Conservation (phyloP, 805 yeast genomes). For the Ogataea haglerorum region DNA sequence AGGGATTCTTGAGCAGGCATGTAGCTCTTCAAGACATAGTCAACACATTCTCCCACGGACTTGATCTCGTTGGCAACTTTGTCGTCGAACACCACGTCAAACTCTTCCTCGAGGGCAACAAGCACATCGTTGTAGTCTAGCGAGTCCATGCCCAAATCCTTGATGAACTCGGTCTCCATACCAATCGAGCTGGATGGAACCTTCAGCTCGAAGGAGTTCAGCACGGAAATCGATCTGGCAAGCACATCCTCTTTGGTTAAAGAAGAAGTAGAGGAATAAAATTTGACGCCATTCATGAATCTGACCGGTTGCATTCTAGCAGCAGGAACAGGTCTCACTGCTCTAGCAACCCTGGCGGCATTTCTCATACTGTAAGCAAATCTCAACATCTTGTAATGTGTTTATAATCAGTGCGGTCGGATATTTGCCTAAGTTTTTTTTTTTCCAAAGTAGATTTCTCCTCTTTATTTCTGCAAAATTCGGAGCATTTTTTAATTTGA, state of each 20-base stretch:
- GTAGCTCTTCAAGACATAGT: slow-evolving; percentile 43
- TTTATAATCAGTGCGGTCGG: not conserved
- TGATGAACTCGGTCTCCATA: slow-evolving; percentile 47
- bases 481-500: not conserved
- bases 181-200: slow-evolving; percentile 26
- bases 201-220: slow-evolving; percentile 48
- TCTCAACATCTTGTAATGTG: slow-evolving; percentile 19
- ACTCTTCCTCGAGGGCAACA: slow-evolving; percentile 94
- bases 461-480: slow-evolving; percentile 1
- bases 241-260: slow-evolving; percentile 77
- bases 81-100: slow-evolving; percentile 43
- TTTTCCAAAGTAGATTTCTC: slow-evolving; percentile 5
- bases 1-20: slow-evolving; percentile 34
- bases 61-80: slow-evolving; percentile 55
- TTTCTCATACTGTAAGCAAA: slow-evolving; percentile 24
- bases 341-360: slow-evolving; percentile 13
- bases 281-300: slow-evolving; percentile 21
- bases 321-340: slow-evolving; percentile 3
- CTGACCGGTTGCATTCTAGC: slow-evolving; percentile 19
- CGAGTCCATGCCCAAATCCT: slow-evolving; percentile 86
- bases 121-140: slow-evolving; percentile 93
- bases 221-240: slow-evolving; percentile 76
- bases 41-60: slow-evolving; percentile 58
- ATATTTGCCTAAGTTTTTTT: slow-evolving; percentile 8
- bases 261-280: slow-evolving; percentile 49